phyloP scores from a whole-genome alignment of 1,284 basidiomycete genomes.

The Cutaneotrichosporon spelunceum region DNA sequence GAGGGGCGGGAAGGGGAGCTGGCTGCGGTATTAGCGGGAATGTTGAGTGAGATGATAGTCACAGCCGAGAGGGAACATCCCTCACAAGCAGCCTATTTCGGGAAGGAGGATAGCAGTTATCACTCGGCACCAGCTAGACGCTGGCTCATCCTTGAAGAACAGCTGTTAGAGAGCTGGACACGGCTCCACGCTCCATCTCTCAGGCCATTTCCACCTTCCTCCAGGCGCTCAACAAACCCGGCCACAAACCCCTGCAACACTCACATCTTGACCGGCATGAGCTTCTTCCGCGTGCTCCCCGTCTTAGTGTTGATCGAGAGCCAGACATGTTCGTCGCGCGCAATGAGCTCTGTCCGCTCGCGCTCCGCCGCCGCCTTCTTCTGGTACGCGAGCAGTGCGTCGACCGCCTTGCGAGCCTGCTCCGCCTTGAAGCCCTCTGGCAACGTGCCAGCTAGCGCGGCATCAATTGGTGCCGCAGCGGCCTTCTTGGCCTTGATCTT shows the following conservation, averaged over 20 bases:
- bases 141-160: too few relatives aligned
- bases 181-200: conserved; percentile 54
- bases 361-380: conserved; percentile 62
- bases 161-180: too few relatives aligned
- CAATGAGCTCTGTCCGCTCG: conserved; percentile 72
- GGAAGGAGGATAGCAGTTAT: too few relatives aligned
- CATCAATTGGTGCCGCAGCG: conserved; percentile 15
- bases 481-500: conserved; percentile 20
- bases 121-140: too few relatives aligned
- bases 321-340: conserved; percentile 80
- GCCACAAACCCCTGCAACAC: too few relatives aligned
- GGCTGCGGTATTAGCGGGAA: conserved; percentile 55
- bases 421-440: conserved; percentile 57
- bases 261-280: conserved; percentile 81
- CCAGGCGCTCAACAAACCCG: background rate
- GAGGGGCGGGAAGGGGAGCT: conserved; percentile 68
- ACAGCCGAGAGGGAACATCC: too few relatives aligned
- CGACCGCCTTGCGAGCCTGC: conserved; percentile 75
- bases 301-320: conserved; percentile 78
- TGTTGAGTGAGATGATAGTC: background rate
- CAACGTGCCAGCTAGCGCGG: conserved; percentile 26
- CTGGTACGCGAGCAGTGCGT: conserved; percentile 69
- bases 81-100: too few relatives aligned
- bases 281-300: conserved; percentile 67
- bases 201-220: conserved; percentile 37